A percentile compares a stretch with the other conserved stretches of the same genome.
These are phyloP conservation scores for Trypanosoma avium DNA, from an alignment of 208 protist genomes.

Conservation along the genomic window DNA sequence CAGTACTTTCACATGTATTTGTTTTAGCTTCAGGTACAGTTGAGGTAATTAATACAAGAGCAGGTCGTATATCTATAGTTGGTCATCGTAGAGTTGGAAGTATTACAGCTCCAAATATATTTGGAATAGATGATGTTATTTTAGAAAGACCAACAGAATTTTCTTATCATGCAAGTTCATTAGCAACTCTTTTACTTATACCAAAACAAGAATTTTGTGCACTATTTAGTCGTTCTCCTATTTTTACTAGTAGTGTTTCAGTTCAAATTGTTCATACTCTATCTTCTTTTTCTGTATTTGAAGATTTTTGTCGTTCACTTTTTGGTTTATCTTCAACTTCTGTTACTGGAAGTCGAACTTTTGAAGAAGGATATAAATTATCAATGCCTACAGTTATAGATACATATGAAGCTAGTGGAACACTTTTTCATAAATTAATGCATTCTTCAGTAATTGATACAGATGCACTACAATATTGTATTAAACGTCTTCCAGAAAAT, in stretches of 20 bases:
- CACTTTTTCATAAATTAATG: slow-evolving; percentile 50
- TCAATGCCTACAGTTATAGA: slow-evolving; percentile 46
- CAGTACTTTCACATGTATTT: slow-evolving; percentile 71
- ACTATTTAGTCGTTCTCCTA: slow-evolving; percentile 65
- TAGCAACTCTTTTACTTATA: slow-evolving; percentile 65
- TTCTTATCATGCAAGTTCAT: slow-evolving; percentile 74
- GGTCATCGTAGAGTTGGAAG: slow-evolving; percentile 76
- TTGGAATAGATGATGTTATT: slow-evolving; percentile 79
- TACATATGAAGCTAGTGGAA: slow-evolving; percentile 56
- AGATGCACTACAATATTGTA: slow-evolving; percentile 62
- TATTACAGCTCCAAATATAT: slow-evolving; percentile 71
- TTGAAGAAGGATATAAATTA: slow-evolving; percentile 48
- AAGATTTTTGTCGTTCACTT: slow-evolving; percentile 69
- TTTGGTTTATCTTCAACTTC: slow-evolving; percentile 63
- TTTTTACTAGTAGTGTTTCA: slow-evolving; percentile 81
- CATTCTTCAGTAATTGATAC: slow-evolving; percentile 63
- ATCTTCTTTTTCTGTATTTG: slow-evolving; percentile 62
- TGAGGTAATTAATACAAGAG: slow-evolving; percentile 85
- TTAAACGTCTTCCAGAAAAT: slow-evolving; percentile 63
- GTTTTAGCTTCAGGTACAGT: slow-evolving; percentile 77
- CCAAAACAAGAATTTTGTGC: slow-evolving; percentile 60
- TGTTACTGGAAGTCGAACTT: slow-evolving; percentile 12
- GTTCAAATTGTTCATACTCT: slow-evolving; percentile 68
- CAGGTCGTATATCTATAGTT: slow-evolving; percentile 59
- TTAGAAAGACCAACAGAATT: slow-evolving; percentile 75